Evolutionary conservation across 2,329 filamentous ascomycete species (phyloP).

Genomic region (Dryadomyces quercivorus): DNA sequence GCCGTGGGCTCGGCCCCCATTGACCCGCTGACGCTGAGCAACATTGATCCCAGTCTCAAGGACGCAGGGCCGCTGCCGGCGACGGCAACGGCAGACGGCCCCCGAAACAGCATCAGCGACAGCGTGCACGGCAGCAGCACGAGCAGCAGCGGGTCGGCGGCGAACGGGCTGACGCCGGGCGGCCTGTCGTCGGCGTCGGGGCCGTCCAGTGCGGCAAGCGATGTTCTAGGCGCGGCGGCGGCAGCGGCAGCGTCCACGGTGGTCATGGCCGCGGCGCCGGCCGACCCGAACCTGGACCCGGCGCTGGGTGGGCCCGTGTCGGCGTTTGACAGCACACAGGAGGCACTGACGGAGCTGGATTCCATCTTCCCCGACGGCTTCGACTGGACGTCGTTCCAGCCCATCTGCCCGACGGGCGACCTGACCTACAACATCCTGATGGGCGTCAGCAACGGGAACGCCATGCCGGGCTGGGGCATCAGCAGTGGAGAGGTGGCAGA

Average conservation of each 20-base stretch:
- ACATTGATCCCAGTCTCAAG: constrained; percentile 12
- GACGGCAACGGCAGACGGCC: not conserved
- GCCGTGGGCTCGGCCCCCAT: constrained; percentile 3
- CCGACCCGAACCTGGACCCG: not conserved
- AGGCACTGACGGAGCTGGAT: not conserved
- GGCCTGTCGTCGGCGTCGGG: constrained; percentile 1
- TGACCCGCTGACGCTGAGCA: constrained; percentile 10
- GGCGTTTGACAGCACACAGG: not conserved
- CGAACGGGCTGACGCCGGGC: constrained; percentile 4
- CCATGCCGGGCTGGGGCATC: not conserved
- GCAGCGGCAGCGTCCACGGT: not conserved
- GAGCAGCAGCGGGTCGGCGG: not conserved
- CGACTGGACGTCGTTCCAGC: constrained; percentile 37
- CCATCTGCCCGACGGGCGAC: constrained; percentile 45
- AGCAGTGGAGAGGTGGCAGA: not conserved
- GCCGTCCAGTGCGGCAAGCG: constrained; percentile 5
- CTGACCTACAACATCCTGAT: constrained; percentile 44
- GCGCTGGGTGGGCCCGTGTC: not conserved
- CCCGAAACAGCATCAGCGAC: not conserved
- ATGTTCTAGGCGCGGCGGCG: constrained; percentile 3
- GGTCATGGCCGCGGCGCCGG: not conserved
- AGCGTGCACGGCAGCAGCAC: not conserved
- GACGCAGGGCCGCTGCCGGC: not conserved
- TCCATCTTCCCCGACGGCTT: constrained; percentile 32
- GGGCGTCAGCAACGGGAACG: constrained; percentile 20